Evolutionary conservation across 2,329 filamentous ascomycete genomes (phyloP).

Genomic region (Mycosphaerelloides madeirae): DNA sequence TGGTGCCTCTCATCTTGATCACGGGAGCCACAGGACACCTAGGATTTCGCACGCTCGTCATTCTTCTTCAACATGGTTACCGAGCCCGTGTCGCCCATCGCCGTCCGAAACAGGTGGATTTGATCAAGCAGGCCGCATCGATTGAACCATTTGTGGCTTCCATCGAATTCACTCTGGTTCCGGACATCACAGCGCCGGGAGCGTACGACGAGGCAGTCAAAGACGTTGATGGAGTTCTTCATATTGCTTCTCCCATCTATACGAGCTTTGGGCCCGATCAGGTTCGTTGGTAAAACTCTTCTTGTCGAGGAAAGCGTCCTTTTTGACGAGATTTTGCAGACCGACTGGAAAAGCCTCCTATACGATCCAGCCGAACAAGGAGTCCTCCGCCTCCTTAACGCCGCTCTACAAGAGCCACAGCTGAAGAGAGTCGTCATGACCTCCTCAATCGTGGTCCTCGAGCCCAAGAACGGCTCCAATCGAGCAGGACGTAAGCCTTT

Average conservation of each 20-base stretch:
- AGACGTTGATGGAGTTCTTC: constrained; percentile 28
- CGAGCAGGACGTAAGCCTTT: background rate
- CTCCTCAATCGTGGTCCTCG: background rate
- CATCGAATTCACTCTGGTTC: constrained; percentile 32
- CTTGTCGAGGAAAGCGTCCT: too few species aligned
- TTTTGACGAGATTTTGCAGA: too few species aligned
- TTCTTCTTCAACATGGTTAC: constrained; percentile 17
- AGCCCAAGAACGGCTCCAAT: background rate
- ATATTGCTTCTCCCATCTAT: constrained; percentile 28
- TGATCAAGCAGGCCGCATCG: background rate
- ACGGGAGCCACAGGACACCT: constrained; percentile 32
- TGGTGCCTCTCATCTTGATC: constrained; percentile 50
- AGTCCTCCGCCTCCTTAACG: background rate
- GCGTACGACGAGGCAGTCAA: constrained; percentile 35
- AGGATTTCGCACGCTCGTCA: constrained; percentile 25
- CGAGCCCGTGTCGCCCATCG: constrained; percentile 18
- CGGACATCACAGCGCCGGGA: constrained; percentile 27
- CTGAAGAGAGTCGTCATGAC: background rate
- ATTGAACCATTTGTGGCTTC: constrained; percentile 10
- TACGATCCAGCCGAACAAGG: constrained; percentile 1
- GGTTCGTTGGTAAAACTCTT: too few species aligned
- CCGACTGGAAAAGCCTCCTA: background rate
- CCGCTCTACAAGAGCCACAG: background rate
- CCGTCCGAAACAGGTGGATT: constrained; percentile 8
- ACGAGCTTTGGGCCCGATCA: too few species aligned